These are phyloP conservation scores for Cercophora scortea DNA, from an alignment of 495 filamentous ascomycete species.

Conservation along the genomic window DNA sequence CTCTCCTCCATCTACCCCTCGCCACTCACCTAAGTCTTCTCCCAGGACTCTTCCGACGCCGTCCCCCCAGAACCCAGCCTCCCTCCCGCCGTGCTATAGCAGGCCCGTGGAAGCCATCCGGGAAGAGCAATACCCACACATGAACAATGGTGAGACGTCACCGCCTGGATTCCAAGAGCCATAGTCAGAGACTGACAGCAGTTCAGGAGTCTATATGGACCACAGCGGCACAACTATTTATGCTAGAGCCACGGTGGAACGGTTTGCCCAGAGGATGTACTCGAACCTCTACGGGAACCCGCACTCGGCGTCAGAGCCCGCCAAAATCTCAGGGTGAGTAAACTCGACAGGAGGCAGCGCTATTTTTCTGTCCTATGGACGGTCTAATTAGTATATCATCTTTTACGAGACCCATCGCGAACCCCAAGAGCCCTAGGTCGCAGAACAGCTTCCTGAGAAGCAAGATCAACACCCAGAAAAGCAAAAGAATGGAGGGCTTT, in stretches of 20 bases:
- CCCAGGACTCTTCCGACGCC: not conserved
- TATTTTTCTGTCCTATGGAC: too few species aligned
- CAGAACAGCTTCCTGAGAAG: too few species aligned
- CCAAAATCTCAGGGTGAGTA: constrained; percentile 45
- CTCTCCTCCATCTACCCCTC: too few species aligned
- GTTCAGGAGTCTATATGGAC: constrained; percentile 56
- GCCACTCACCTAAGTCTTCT: not conserved
- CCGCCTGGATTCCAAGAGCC: not conserved
- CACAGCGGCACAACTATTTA: constrained; percentile 71
- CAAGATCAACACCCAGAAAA: too few species aligned
- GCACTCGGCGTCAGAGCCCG: constrained; percentile 62
- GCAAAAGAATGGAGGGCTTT: too few species aligned
- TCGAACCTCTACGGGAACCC: constrained; percentile 65
- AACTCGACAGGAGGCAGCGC: too few species aligned
- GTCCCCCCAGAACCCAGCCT: not conserved
- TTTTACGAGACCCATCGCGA: too few species aligned
- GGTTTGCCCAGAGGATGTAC: constrained; percentile 50
- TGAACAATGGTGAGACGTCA: constrained; percentile 31
- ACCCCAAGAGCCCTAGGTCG: too few species aligned
- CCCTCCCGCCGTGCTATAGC: constrained; percentile 14
- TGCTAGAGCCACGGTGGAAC: constrained; percentile 51
- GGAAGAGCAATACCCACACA: constrained; percentile 39
- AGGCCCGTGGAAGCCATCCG: constrained; percentile 34
- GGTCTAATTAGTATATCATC: too few species aligned
- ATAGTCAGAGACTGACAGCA: not conserved